Conservation (phyloP, 2,329 filamentous ascomycete genomes). For the Trichoderma brevicompactum region DNA sequence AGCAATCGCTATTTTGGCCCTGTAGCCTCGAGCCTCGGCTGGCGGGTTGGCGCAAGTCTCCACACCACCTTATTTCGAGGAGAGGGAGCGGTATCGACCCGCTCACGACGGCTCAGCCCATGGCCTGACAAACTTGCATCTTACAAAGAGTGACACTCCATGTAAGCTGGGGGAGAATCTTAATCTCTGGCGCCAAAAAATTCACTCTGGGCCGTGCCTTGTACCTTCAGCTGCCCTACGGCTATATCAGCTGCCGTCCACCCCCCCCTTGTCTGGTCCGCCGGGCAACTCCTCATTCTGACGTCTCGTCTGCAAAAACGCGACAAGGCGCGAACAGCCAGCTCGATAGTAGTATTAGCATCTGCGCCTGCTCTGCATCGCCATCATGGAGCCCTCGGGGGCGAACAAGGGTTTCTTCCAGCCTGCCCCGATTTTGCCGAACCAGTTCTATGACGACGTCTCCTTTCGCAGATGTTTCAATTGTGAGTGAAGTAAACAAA, state of each 20-base stretch:
- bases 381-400: conserved; percentile 50
- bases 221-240: not conserved
- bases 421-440: conserved; percentile 53
- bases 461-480: conserved; percentile 57
- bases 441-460: conserved; percentile 61
- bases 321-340: not conserved
- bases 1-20: too few relatives aligned
- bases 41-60: too few relatives aligned
- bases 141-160: too few relatives aligned
- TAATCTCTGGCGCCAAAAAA: not conserved
- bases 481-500: conserved; percentile 44
- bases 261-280: not conserved
- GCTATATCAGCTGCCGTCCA: not conserved
- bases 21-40: too few relatives aligned
- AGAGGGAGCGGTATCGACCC: too few relatives aligned
- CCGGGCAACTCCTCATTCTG: not conserved
- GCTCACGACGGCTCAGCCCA: too few relatives aligned
- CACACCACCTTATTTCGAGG: too few relatives aligned
- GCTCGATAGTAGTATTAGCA: not conserved
- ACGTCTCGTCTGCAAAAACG: conserved; percentile 10
- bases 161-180: too few relatives aligned
- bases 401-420: conserved; percentile 62
- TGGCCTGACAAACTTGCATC: too few relatives aligned
- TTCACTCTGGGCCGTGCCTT: not conserved
- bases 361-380: not conserved